Percentiles rank a stretch among this genome's conserved stretches.
Conservation (phyloP, 148 eudicot genomes). For the Diospyros kaki region DNA sequence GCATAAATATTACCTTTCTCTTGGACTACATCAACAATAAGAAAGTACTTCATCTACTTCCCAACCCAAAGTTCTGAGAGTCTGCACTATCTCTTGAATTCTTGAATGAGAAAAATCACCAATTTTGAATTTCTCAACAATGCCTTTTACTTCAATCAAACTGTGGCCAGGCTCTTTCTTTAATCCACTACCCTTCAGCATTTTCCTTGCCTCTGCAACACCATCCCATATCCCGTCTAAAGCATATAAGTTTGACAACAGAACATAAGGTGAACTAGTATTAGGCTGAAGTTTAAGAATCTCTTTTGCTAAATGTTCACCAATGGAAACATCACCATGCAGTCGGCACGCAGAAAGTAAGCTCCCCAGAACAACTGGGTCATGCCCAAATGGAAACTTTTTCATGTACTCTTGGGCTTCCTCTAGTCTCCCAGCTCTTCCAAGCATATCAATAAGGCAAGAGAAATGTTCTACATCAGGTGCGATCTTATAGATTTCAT, state of each 20-base stretch:
- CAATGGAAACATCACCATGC: slow-evolving; percentile 36
- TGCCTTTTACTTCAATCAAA: slow-evolving; percentile 42
- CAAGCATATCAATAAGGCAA: slow-evolving; percentile 53
- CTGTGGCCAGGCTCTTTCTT: slow-evolving; percentile 55
- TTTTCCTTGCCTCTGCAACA: slow-evolving; percentile 43
- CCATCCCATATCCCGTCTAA: slow-evolving; percentile 41
- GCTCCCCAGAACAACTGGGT: slow-evolving; percentile 44
- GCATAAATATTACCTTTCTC: neutral
- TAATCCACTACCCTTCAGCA: slow-evolving; percentile 47
- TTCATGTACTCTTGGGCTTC: slow-evolving; percentile 38
- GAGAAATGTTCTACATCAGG: slow-evolving; percentile 53
- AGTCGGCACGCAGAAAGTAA: slow-evolving; percentile 54
- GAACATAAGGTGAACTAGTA: slow-evolving; percentile 47
- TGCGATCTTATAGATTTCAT: slow-evolving; percentile 22
- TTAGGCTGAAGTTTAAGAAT: slow-evolving; percentile 31
- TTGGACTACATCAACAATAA: slow-evolving; percentile 5
- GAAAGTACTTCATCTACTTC: slow-evolving; percentile 18
- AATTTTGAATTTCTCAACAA: slow-evolving; percentile 42
- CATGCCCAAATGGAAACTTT: slow-evolving; percentile 28
- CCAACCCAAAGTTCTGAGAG: slow-evolving; percentile 26
- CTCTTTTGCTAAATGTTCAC: slow-evolving; percentile 37
- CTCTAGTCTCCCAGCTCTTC: slow-evolving; percentile 44
- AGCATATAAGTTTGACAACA: slow-evolving; percentile 57
- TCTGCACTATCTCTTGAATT: slow-evolving; percentile 28
- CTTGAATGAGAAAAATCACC: slow-evolving; percentile 43